phyloP scores from a whole-genome alignment of 1,284 basidiomycete genomes.

The Moesziomyces antarcticus region DNA sequence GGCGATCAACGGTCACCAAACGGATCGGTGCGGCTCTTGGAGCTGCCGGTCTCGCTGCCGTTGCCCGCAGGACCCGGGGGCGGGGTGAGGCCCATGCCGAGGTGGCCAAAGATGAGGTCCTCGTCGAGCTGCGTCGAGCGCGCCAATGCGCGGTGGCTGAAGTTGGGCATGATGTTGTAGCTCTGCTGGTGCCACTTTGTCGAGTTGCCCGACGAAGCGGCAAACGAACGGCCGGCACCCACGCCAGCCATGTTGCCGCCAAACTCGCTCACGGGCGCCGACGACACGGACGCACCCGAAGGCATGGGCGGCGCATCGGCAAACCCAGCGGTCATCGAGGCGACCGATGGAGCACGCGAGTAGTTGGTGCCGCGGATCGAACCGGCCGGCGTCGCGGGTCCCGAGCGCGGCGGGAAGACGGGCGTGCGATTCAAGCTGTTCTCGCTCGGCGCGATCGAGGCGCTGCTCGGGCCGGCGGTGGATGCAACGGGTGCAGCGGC shows the following conservation, averaged over 20 bases:
- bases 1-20: slow-evolving; percentile 34
- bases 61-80: slow-evolving; percentile 29
- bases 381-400: slow-evolving; percentile 39
- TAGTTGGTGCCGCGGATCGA: slow-evolving; percentile 43
- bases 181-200: slow-evolving; percentile 53
- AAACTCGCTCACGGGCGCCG: slow-evolving; percentile 32
- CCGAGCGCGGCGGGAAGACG: slow-evolving; percentile 19
- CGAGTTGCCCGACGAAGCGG: slow-evolving; percentile 42
- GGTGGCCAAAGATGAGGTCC: slow-evolving; percentile 47
- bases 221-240: slow-evolving; percentile 41
- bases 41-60: slow-evolving; percentile 37
- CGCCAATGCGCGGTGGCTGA: slow-evolving; percentile 32
- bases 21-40: slow-evolving; percentile 41
- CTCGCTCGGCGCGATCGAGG: slow-evolving; percentile 32
- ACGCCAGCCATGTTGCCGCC: slow-evolving; percentile 51
- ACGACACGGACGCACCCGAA: slow-evolving; percentile 31
- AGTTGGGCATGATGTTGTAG: slow-evolving; percentile 53
- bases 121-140: slow-evolving; percentile 47
- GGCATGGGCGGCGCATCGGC: slow-evolving; percentile 39
- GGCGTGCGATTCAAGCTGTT: slow-evolving; percentile 30
- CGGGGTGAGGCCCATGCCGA: slow-evolving; percentile 45
- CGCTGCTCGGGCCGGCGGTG: slow-evolving; percentile 29
- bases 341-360: slow-evolving; percentile 43
- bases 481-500: slow-evolving; percentile 12
- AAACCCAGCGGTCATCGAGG: slow-evolving; percentile 45